Conservation (phyloP, 768 basidiomycete genomes). For the Gyrodon lividus region DNA sequence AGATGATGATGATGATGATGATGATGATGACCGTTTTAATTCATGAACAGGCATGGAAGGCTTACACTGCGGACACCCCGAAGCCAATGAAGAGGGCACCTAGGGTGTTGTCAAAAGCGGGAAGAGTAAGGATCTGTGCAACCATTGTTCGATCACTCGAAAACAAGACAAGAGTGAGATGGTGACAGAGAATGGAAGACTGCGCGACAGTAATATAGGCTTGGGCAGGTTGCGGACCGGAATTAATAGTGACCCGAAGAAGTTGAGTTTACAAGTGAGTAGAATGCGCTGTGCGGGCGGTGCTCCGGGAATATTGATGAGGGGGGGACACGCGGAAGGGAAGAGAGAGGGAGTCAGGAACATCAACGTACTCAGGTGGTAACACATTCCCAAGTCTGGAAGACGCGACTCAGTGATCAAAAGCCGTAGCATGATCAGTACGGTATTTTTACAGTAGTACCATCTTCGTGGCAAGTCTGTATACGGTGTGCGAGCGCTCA, state of each 20-base stretch:
- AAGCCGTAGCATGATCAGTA: too few relatives aligned
- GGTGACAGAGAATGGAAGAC: not conserved
- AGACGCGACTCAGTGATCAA: too few relatives aligned
- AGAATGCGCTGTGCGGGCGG: constrained; percentile 4
- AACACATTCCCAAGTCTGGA: too few relatives aligned
- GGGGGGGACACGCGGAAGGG: not conserved
- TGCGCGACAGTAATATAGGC: constrained; percentile 10
- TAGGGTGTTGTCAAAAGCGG: constrained; percentile 46
- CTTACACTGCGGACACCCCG: constrained; percentile 42
- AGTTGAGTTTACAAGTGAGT: not conserved
- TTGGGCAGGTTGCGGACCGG: constrained; percentile 6
- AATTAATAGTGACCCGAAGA: constrained; percentile 6
- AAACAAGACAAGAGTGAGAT: not conserved
- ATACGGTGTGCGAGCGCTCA: too few relatives aligned
- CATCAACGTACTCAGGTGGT: too few relatives aligned
- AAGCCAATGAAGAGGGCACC: constrained; percentile 64
- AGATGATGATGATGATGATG: constrained; percentile 31
- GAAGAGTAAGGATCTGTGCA: not conserved
- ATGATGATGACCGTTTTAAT: constrained; percentile 16
- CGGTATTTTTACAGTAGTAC: too few relatives aligned
- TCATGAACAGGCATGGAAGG: not conserved
- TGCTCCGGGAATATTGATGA: not conserved
- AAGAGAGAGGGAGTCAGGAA: too few relatives aligned
- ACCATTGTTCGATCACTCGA: constrained; percentile 14
- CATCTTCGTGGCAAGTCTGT: too few relatives aligned